These are phyloP conservation scores for Rutstroemia sp. DNA, from an alignment of 2,329 filamentous ascomycete species.

Conservation along the genomic window DNA sequence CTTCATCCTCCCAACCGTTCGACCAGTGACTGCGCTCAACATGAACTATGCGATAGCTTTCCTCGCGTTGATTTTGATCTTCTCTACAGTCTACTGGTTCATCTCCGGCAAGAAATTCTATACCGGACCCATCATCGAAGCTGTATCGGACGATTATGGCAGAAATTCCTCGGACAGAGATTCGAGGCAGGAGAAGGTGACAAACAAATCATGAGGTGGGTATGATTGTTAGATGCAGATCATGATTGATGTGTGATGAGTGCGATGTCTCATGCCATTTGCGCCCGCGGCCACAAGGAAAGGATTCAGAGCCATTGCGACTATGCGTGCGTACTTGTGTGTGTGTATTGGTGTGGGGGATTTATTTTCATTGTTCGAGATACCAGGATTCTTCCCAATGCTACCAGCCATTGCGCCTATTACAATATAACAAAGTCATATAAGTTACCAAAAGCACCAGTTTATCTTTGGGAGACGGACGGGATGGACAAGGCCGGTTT, in stretches of 20 bases:
- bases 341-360: not conserved
- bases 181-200: constrained; percentile 6
- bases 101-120: constrained; percentile 39
- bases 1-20: constrained; percentile 43
- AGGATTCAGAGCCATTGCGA: not conserved
- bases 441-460: not conserved
- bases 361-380: not conserved
- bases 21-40: constrained; percentile 37
- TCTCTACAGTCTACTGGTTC: constrained; percentile 40
- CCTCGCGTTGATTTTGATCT: constrained; percentile 37
- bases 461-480: too few relatives aligned
- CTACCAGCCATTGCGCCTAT: not conserved
- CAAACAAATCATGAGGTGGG: constrained; percentile 5
- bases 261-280: constrained; percentile 4
- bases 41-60: constrained; percentile 52
- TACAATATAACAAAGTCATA: not conserved
- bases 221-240: constrained; percentile 1
- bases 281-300: not conserved
- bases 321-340: not conserved
- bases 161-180: constrained; percentile 2
- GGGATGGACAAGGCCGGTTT: too few relatives aligned
- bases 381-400: not conserved
- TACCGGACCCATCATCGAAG: constrained; percentile 36
- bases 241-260: constrained; percentile 5
- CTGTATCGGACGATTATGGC: constrained; percentile 14